Percentiles rank a stretch among this genome's conserved stretches.
Conservation (phyloP, 371 early-diverging fungal species). For the Mortierella sp. region DNA sequence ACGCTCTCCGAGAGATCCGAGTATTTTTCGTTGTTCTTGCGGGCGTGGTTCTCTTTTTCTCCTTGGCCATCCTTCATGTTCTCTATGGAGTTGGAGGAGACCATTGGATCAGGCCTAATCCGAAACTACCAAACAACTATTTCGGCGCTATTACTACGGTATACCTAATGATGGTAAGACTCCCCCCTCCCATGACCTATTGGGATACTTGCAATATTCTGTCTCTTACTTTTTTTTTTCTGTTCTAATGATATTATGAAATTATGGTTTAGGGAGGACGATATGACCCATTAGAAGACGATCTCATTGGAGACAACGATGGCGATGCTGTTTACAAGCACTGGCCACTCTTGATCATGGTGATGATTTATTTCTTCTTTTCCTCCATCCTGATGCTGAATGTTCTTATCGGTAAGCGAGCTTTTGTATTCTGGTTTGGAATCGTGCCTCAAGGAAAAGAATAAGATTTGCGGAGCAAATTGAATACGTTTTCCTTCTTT, state of each 20-base stretch:
- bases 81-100: constrained; percentile 12
- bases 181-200: no score
- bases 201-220: no score
- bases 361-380: constrained; percentile 31
- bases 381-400: constrained; percentile 33
- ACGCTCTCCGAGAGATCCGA: constrained; percentile 11
- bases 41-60: constrained; percentile 14
- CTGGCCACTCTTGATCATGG: constrained; percentile 20
- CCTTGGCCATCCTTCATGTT: constrained; percentile 24
- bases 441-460: constrained; percentile 12
- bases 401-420: constrained; percentile 29
- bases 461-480: constrained; percentile 17
- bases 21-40: constrained; percentile 31
- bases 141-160: constrained; percentile 21
- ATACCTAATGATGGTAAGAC: constrained; percentile 43
- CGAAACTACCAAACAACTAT: constrained; percentile 6
- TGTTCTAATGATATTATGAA: no score
- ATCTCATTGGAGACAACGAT: background rate
- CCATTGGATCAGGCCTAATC: background rate
- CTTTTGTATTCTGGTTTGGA: background rate
- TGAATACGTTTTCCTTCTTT: background rate
- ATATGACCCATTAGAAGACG: constrained; percentile 14
- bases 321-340: background rate
- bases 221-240: no score
- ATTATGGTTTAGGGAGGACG: constrained; percentile 10